Conservation (phyloP, 2,329 filamentous ascomycete species). For the Paraphoma sp. region DNA sequence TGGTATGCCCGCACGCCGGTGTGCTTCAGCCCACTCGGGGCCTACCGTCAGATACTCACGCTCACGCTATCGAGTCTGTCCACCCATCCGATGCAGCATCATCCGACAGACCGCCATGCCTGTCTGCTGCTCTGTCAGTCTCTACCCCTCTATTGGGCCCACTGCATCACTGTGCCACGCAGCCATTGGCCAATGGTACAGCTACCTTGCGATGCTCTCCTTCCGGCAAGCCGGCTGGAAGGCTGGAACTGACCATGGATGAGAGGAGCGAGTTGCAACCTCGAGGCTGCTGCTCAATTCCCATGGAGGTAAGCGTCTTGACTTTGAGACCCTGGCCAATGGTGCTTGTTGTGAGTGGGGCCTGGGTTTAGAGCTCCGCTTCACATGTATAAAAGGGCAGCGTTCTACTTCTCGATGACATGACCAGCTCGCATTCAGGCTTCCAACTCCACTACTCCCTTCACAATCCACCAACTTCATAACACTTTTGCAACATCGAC, state of each 20-base stretch:
- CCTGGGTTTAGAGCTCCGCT: constrained; percentile 11
- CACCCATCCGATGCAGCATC: constrained; percentile 40
- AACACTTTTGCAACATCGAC: not conserved
- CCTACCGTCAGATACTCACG: constrained; percentile 7
- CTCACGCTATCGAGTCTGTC: constrained; percentile 26
- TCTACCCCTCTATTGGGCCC: constrained; percentile 33
- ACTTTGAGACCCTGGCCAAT: constrained; percentile 14
- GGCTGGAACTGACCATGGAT: constrained; percentile 23
- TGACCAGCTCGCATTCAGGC: not conserved
- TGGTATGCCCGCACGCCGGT: constrained; percentile 4
- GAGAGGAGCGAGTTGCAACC: constrained; percentile 23
- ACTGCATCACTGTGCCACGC: constrained; percentile 14
- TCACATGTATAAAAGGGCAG: constrained; percentile 27
- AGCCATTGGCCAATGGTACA: constrained; percentile 16
- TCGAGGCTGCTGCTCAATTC: not conserved
- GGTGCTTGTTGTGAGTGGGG: constrained; percentile 7
- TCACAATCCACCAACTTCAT: not conserved
- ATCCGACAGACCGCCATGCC: constrained; percentile 32
- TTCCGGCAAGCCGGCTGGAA: constrained; percentile 33
- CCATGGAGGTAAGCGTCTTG: constrained; percentile 4
- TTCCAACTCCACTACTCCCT: constrained; percentile 3
- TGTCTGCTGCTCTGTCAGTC: constrained; percentile 17
- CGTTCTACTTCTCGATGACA: constrained; percentile 8
- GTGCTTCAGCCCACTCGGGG: not conserved
- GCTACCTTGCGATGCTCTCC: not conserved